Evolutionary conservation across 139 green algal genomes (phyloP), one percentile per base, ranked within the genome.

Genomic region (Picochlorum costavermella): DNA sequence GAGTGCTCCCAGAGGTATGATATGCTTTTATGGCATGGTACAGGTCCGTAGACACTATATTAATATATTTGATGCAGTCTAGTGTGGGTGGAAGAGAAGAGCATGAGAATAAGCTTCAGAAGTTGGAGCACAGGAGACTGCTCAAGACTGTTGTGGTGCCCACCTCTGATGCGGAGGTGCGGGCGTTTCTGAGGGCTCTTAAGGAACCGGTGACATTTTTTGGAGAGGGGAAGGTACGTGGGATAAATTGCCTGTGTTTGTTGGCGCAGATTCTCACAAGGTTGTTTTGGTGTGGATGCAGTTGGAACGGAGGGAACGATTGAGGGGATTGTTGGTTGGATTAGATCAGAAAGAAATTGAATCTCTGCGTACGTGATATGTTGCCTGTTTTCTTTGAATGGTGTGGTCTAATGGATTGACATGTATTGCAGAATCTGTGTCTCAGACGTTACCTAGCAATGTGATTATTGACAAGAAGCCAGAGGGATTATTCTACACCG

Each of bases 181-280:
- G 83, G 5, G 20, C 53, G 25, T 72, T 85, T 65, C 87, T 98
- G 72, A 81, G 93, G 11, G 60, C 75, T 56, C 64, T 96, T 58
- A 80, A 53, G 0, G 81, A 97, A 75, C 93, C 93, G 36, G 74
- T 98, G 73, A 97, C 91, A 3, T 80, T 98, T 14, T 98, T 98
- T 75, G 93, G 91, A 9, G 93, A 98, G 81, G 61, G 46, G 20
- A 53, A 53, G 46, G 46, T 53, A 9, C 46, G 46, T 20, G 0
- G 46, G 46, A 28, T 20, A 6, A 23, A 53, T 40, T 8, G 11
- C 6, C 2, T 8, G 33, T 40, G 8, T 53, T 23, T 25, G 5
- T 53, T 5, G 16, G 20, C 9, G 6, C 20, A 23, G n/a, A 23
- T 53, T 23, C 16, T 53, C 46, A 53, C 6, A 6, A 25, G 14